Percentiles rank a stretch among this genome's conserved stretches.
Evolutionary conservation across 1,139 yeast genomes (phyloP).

Genomic region (Geotrichum europaeum): DNA sequence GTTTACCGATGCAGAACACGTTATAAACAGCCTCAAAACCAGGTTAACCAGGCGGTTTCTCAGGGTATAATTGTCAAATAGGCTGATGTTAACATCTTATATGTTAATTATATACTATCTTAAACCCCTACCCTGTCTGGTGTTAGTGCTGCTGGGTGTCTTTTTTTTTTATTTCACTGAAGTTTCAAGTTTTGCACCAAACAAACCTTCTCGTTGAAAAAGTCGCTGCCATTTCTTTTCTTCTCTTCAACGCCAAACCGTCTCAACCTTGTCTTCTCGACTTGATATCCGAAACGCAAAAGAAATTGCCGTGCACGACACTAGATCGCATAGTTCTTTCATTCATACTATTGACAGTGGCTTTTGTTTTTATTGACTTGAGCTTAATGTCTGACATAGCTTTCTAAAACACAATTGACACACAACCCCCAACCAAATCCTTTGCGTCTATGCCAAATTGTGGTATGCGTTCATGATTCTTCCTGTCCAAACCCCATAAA

Average conservation of each 20-base stretch:
- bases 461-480: not conserved
- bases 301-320: not conserved
- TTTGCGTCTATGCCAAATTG: not conserved
- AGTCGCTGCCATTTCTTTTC: not conserved
- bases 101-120: not conserved
- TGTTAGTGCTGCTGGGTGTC: not conserved
- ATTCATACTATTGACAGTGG: not conserved
- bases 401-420: not conserved
- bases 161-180: not conserved
- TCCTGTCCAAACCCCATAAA: not conserved
- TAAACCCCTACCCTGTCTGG: not conserved
- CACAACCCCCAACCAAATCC: not conserved
- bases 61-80: no score
- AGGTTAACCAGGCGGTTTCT: no score
- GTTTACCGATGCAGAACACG: no score
- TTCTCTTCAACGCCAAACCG: not conserved
- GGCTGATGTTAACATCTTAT: no score
- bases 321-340: not conserved
- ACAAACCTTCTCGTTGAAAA: not conserved
- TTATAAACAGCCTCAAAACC: no score
- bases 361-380: not conserved
- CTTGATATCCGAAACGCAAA: not conserved
- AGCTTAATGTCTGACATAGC: not conserved
- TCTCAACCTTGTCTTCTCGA: not conserved
- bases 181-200: not conserved